Base-by-base conservation (phyloP, 106 monocot genomes). In the Apostasia ramifera region DNA sequence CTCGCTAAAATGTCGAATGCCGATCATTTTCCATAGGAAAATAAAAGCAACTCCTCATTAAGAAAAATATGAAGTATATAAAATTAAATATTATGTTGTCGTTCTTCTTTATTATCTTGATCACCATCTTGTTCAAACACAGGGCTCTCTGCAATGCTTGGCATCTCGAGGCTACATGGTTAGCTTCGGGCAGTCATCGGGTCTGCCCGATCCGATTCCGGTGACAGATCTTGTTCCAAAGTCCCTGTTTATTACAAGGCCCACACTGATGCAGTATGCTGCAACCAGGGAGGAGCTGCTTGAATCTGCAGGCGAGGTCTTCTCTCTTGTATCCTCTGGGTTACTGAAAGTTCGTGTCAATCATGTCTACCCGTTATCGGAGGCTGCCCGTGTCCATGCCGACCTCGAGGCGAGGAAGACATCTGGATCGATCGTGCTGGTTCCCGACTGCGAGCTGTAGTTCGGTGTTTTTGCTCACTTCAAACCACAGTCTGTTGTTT, bases 141-240 rank as follows among this genome's bases (percentile, higher is more conserved):
- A 92, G 92, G 85, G 85, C 37, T 92, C 92, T 14, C 67, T 92
- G 40, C 43, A 66, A 40, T 83, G 84, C 73, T 70, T 92, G 71
- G 57, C 6, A 37, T 1, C 14, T 0, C 73, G 88, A 38, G 92
- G 92, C 5, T 81, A 76, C 67, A 76, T 92, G 88, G 73, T 92
- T 52, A 78, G 73, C 52, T 92, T 83, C 14, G 92, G 92, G 40
- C 88, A 92, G 71, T 85, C 88, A 43, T 92, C 92, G 26, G 92
- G 92, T 0, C 39, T 5, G 1, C 79, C 81, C 1, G 92, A 92
- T 49, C 85, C 92, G 0, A n/a, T 92, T 40, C 72, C 80, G 4
- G 4, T 85, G 15, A 67, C 85, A 10, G 88, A 85, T 44, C 78
- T 92, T 12, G 80, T 76, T 66, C 3, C 85, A 6, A 92, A 92